Percentiles rank a stretch among this genome's conserved stretches.
Evolutionary conservation across 2,329 filamentous ascomycete genomes (phyloP).

Genomic region (Claviceps sp.): DNA sequence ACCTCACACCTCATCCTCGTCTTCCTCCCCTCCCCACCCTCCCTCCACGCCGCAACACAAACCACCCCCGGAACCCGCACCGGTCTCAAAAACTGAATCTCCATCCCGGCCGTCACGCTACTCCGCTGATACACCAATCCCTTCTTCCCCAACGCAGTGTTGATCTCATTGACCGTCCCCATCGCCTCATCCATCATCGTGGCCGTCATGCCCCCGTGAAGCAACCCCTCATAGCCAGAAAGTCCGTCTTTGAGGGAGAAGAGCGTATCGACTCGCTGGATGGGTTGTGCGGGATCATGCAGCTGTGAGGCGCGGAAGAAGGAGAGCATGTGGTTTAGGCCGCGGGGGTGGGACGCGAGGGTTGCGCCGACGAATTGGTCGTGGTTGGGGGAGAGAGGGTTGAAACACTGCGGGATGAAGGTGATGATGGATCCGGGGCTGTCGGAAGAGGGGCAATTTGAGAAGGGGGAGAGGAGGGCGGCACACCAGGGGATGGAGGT

Average conservation of each 20-base stretch:
- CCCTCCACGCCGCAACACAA: slow-evolving; percentile 18
- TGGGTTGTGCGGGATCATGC: slow-evolving; percentile 12
- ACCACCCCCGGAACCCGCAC: slow-evolving; percentile 17
- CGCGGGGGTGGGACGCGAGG: slow-evolving; percentile 14
- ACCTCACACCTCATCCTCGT: slow-evolving; percentile 17
- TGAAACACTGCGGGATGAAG: slow-evolving; percentile 21
- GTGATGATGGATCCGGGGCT: slow-evolving; percentile 10
- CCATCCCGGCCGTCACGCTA: slow-evolving; percentile 21
- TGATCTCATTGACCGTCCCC: slow-evolving; percentile 23
- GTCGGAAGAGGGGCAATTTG: background rate
- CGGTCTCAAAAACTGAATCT: slow-evolving; percentile 21
- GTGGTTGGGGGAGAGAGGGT: slow-evolving; percentile 14
- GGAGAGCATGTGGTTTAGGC: slow-evolving; percentile 21
- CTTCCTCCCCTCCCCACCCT: slow-evolving; percentile 21
- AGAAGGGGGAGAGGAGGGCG: slow-evolving; percentile 13
- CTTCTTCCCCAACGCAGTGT: slow-evolving; percentile 19
- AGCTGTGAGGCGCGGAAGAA: slow-evolving; percentile 17
- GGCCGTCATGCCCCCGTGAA: slow-evolving; percentile 24
- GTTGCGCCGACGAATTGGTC: slow-evolving; percentile 23
- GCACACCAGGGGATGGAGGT: slow-evolving; percentile 23
- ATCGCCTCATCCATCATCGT: slow-evolving; percentile 25
- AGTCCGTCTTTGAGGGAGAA: slow-evolving; percentile 21
- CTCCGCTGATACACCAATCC: slow-evolving; percentile 14
- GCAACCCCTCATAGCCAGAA: slow-evolving; percentile 18
- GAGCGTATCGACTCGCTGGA: slow-evolving; percentile 18